These are phyloP conservation scores for Suhomyces coccinellae DNA, from an alignment of 1,139 yeast genomes.

Conservation along the genomic window DNA sequence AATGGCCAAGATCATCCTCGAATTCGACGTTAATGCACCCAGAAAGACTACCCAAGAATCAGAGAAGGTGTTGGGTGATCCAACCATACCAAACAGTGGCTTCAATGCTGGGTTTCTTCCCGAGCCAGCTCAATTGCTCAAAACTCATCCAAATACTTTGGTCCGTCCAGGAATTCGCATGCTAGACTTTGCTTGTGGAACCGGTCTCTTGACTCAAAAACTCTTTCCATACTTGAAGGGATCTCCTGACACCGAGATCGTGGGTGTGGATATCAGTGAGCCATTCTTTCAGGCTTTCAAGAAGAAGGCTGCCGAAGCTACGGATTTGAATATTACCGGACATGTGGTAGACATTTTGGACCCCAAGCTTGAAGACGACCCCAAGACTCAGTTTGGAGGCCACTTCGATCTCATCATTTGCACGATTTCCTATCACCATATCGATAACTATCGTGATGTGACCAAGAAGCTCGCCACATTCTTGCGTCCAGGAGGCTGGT, in stretches of 20 bases:
- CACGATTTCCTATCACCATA: slow-evolving; percentile 44
- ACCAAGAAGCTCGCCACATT: slow-evolving; percentile 35
- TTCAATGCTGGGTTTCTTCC: slow-evolving; percentile 17
- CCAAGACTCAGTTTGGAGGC: slow-evolving; percentile 19
- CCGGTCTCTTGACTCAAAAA: slow-evolving; percentile 37
- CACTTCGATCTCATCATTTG: slow-evolving; percentile 37
- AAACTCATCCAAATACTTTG: slow-evolving; percentile 16
- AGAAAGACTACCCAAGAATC: slow-evolving; percentile 18
- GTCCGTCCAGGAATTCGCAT: slow-evolving; percentile 30
- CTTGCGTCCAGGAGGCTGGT: slow-evolving; percentile 35
- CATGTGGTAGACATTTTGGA: slow-evolving; percentile 34
- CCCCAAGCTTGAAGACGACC: slow-evolving; percentile 14
- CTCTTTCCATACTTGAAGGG: slow-evolving; percentile 30
- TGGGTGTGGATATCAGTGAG: slow-evolving; percentile 41
- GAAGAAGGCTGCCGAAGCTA: slow-evolving; percentile 15
- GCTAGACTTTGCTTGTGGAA: slow-evolving; percentile 49
- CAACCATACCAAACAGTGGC: slow-evolving; percentile 16
- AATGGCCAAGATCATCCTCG: slow-evolving; percentile 25
- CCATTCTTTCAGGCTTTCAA: slow-evolving; percentile 28
- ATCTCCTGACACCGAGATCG: slow-evolving; percentile 20
- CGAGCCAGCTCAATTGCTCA: slow-evolving; percentile 12
- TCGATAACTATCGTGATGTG: slow-evolving; percentile 32
- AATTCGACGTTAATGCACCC: slow-evolving; percentile 19
- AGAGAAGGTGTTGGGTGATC: slow-evolving; percentile 20
- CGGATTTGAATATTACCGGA: slow-evolving; percentile 15